phyloP scores from a whole-genome alignment of 345 rosid genomes.

The Fremontodendron californicum region DNA sequence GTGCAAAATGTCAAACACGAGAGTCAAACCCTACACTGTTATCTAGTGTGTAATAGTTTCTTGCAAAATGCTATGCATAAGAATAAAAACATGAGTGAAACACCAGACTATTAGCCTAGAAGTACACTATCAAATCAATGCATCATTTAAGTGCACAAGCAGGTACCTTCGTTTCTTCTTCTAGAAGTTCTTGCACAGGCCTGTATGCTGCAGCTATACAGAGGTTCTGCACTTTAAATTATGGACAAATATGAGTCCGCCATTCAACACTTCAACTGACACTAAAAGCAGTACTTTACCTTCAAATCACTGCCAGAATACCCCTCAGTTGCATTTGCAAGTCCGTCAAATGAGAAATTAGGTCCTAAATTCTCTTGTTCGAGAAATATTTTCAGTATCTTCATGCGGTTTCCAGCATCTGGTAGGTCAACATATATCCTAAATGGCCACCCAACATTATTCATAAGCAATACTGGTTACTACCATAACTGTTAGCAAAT shows the following conservation, averaged over 20 bases:
- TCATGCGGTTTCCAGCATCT: slow-evolving; percentile 82
- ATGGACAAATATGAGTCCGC: slow-evolving; percentile 1
- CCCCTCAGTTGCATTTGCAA: slow-evolving; percentile 86
- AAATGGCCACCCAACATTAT: slow-evolving; percentile 18
- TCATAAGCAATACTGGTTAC: slow-evolving; percentile 12
- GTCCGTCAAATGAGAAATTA: slow-evolving; percentile 55
- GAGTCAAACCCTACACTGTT: not conserved
- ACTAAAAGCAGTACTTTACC: slow-evolving; percentile 38
- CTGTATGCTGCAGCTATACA: slow-evolving; percentile 96
- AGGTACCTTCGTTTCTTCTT: slow-evolving; percentile 67
- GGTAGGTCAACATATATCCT: slow-evolving; percentile 97
- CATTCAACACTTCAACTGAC: slow-evolving; percentile 4
- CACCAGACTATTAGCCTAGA: not conserved
- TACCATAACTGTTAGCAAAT: not conserved
- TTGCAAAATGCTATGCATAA: not conserved
- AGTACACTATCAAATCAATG: not conserved
- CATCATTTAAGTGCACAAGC: slow-evolving; percentile 10
- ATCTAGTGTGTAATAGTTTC: not conserved
- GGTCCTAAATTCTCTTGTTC: slow-evolving; percentile 59
- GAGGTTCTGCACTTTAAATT: slow-evolving; percentile 58
- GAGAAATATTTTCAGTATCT: slow-evolving; percentile 78
- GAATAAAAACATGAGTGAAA: not conserved
- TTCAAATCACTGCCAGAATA: slow-evolving; percentile 98
- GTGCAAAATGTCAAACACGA: not conserved
- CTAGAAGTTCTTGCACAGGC: slow-evolving; percentile 93